These are phyloP conservation scores for Umbelopsis sp. DNA, from an alignment of 371 early-diverging fungal species.

Conservation along the genomic window DNA sequence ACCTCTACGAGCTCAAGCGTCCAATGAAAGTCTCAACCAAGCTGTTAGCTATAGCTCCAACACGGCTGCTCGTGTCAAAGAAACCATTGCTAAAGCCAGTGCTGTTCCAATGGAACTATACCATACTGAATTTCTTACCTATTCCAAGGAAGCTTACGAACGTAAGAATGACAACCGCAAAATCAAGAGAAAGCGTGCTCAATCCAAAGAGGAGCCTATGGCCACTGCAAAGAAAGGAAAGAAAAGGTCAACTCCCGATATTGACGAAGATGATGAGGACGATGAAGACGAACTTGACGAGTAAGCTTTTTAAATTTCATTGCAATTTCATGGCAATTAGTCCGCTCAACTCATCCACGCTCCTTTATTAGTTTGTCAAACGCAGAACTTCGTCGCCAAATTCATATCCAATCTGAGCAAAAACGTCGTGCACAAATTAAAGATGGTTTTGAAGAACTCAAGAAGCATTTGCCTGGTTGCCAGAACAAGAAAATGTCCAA, in stretches of 20 bases:
- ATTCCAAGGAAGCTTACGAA: constrained; percentile 53
- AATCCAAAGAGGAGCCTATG: constrained; percentile 20
- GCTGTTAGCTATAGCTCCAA: constrained; percentile 29
- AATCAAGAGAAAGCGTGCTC: constrained; percentile 45
- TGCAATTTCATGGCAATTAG: no score
- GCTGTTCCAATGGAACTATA: constrained; percentile 55
- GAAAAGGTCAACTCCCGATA: constrained; percentile 32
- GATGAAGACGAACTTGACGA: constrained; percentile 28
- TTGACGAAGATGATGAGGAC: constrained; percentile 37
- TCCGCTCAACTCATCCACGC: no score
- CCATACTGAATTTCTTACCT: constrained; percentile 53
- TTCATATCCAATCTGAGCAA: constrained; percentile 59
- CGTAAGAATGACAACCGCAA: constrained; percentile 48
- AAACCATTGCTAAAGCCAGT: constrained; percentile 51
- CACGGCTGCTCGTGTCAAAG: constrained; percentile 50
- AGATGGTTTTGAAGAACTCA: constrained; percentile 57
- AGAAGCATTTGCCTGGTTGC: constrained; percentile 55
- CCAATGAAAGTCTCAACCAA: constrained; percentile 21
- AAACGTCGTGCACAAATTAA: constrained; percentile 57
- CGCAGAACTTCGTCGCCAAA: constrained; percentile 53
- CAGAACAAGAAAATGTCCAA: constrained; percentile 62
- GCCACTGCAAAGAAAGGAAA: constrained; percentile 27
- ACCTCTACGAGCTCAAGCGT: constrained; percentile 18
- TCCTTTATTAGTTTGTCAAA: constrained; percentile 23
- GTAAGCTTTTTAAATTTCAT: constrained; percentile 21